Conservation (phyloP, 129 eudicot species). For the Rutidosis leptorrhynchoides region DNA sequence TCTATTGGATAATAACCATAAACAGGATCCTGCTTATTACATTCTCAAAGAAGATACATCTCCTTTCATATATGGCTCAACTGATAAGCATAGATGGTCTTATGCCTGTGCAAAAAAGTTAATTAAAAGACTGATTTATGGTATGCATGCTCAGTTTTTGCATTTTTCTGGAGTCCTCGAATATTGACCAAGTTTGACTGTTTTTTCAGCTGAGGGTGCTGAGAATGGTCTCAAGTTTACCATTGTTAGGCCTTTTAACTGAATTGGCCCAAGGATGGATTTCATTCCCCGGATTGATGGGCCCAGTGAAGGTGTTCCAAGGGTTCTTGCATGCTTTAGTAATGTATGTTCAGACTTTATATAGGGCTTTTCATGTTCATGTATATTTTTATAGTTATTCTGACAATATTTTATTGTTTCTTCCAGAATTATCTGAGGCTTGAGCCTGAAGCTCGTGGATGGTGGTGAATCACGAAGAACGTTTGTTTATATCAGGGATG, state of each 20-base stretch:
- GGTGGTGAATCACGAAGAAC: slow-evolving; percentile 97
- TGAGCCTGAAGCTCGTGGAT: slow-evolving; percentile 97
- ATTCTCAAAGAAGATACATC: slow-evolving; percentile 74
- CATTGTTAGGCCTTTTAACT: slow-evolving; percentile 94
- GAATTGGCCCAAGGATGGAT: slow-evolving; percentile 99
- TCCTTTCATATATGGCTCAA: slow-evolving; percentile 93
- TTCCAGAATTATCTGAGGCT: slow-evolving; percentile 77
- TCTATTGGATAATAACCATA: background rate
- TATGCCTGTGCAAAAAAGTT: slow-evolving; percentile 96
- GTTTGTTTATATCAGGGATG: slow-evolving; percentile 91
- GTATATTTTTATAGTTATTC: background rate
- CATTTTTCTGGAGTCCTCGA: too few species aligned
- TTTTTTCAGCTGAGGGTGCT: slow-evolving; percentile 87
- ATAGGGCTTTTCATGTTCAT: background rate
- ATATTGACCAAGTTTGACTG: too few species aligned
- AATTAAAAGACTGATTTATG: slow-evolving; percentile 92
- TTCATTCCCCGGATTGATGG: slow-evolving; percentile 99
- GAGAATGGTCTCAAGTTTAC: slow-evolving; percentile 95
- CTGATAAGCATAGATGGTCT: slow-evolving; percentile 98
- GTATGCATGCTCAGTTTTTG: slow-evolving; percentile 33
- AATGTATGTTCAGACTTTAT: slow-evolving; percentile 45
- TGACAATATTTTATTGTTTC: background rate
- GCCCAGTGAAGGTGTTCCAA: slow-evolving; percentile 97
- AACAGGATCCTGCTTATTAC: slow-evolving; percentile 54
- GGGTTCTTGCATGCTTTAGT: slow-evolving; percentile 96